Base-by-base conservation (phyloP, 2,329 filamentous ascomycete species). In the Colletotrichum tabaci region DNA sequence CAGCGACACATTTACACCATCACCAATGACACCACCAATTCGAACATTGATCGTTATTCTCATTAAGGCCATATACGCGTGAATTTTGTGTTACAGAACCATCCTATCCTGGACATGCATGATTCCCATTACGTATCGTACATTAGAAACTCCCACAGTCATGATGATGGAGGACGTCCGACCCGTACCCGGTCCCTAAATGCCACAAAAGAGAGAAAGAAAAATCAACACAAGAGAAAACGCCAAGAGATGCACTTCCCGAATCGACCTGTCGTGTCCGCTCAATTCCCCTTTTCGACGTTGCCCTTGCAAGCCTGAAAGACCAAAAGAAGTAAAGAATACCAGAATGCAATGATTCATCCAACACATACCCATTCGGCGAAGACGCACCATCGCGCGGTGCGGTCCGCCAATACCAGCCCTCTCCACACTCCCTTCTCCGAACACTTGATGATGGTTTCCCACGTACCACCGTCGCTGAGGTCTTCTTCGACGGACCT, bases 341-440 rank as follows among this genome's bases (percentile, higher is more conserved):
- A 13, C 49, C 38, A 61, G 55, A 12, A 62, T 56, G 61, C 49
- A 12, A 62, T 56, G 49, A 38, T 35, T 73, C 70, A 74, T 18
- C 74, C 69, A 62, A 84, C 81, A 77, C 92, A 93, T 73, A 89
- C 85, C 94, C 94, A 97, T 84, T 97, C 94, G 0, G 93, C 93
- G 86, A 96, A 96, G n/a, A 97, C 94, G 78, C 94, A 96, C 94
- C 94, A 97, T 76, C 94, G 87, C 55, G 94, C 94, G 72, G 92
- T 95, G 65, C 94, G 88, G 83, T 97, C 94, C 8, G 94, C 94
- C 67, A 96, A 85, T 53, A 97, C 94, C 72, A 97, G 82, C 1
- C 93, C 94, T 74, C 94, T 87, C 94, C 94, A 97, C 18, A 91
- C 88, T 2, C 94, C 94, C 73, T 89, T 88, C 83, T 97, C 94